Conservation (phyloP, 441 rosid genomes). For the Syzygium malaccense region DNA sequence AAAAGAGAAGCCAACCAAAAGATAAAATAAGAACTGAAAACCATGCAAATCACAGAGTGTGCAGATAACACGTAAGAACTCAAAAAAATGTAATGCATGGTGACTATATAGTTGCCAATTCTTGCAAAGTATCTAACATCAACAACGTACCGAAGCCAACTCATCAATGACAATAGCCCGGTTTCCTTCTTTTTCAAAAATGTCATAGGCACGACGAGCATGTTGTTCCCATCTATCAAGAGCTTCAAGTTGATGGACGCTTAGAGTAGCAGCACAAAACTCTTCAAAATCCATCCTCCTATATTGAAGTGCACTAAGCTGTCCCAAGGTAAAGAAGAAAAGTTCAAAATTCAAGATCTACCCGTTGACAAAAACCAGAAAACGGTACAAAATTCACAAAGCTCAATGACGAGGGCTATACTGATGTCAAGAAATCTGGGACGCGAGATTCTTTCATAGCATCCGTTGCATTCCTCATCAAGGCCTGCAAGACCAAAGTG, state of each 20-base stretch:
- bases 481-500: constrained; percentile 31
- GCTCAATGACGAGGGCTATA: constrained; percentile 12
- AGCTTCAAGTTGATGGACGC: constrained; percentile 86
- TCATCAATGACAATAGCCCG: constrained; percentile 84
- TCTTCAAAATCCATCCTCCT: constrained; percentile 87
- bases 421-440: constrained; percentile 75
- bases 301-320: constrained; percentile 89
- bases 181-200: constrained; percentile 92
- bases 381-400: background rate
- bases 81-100: background rate
- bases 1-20: background rate
- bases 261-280: constrained; percentile 76
- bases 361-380: background rate
- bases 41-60: background rate
- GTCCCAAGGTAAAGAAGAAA: background rate
- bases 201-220: constrained; percentile 93
- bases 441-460: constrained; percentile 89
- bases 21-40: background rate
- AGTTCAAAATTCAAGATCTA: background rate
- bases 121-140: background rate
- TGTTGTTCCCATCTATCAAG: constrained; percentile 90
- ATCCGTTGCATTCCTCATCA: constrained; percentile 78
- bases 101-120: background rate
- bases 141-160: constrained; percentile 64
- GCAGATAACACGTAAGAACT: background rate